A percentile compares a stretch with the other conserved stretches of the same genome.
phyloP scores from a whole-genome alignment of 352 stramenopile genomes.

The Phytophthora sansomeana region DNA sequence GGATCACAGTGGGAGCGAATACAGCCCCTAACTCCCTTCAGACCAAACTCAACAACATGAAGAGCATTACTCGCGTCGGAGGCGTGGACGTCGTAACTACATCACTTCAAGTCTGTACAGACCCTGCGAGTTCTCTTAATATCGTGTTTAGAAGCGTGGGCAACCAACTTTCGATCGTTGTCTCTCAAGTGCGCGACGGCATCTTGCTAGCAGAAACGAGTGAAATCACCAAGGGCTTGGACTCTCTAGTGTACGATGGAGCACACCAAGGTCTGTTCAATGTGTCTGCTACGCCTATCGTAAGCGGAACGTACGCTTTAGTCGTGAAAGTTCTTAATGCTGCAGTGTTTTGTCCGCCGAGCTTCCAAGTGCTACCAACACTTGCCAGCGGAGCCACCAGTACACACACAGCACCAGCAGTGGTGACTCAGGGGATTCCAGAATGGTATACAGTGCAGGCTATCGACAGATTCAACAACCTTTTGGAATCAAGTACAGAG shows the following conservation, averaged over 20 bases:
- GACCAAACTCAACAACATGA: slow-evolving; percentile 60
- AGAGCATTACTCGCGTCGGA: slow-evolving; percentile 45
- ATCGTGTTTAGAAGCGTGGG: slow-evolving; percentile 64
- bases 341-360: slow-evolving; percentile 73
- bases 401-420: slow-evolving; percentile 79
- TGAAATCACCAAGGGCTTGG: slow-evolving; percentile 76
- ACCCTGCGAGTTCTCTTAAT: slow-evolving; percentile 35
- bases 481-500: slow-evolving; percentile 83
- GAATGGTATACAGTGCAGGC: slow-evolving; percentile 90
- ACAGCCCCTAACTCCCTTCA: slow-evolving; percentile 45
- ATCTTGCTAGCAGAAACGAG: slow-evolving; percentile 54
- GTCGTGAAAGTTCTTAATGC: slow-evolving; percentile 57
- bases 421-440: slow-evolving; percentile 81
- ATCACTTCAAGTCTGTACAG: slow-evolving; percentile 43
- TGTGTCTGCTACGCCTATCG: slow-evolving; percentile 84
- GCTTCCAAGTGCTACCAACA: slow-evolving; percentile 83
- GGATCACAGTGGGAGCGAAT: slow-evolving; percentile 48
- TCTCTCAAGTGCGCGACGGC: slow-evolving; percentile 57
- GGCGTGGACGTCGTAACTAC: slow-evolving; percentile 61
- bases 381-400: slow-evolving; percentile 66
- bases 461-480: slow-evolving; percentile 93
- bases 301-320: slow-evolving; percentile 76
- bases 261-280: slow-evolving; percentile 73
- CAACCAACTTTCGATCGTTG: slow-evolving; percentile 45
- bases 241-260: slow-evolving; percentile 77